A percentile compares a stretch with the other conserved stretches of the same genome.
Evolutionary conservation across 345 rosid genomes (phyloP).

Genomic region (Cardiospermum halicacabum): DNA sequence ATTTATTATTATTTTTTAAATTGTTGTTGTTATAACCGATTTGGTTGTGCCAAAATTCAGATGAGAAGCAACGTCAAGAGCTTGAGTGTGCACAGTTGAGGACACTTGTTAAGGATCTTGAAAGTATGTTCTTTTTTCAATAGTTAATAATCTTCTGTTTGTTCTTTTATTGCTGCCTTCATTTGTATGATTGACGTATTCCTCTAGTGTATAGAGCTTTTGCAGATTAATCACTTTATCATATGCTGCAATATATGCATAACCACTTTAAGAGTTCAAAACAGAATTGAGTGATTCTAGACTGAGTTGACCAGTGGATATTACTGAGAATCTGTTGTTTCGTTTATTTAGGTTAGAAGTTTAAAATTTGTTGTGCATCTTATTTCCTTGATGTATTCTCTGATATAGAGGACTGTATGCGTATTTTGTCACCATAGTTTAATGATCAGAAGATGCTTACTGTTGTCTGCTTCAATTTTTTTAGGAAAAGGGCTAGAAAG

Average conservation of each 20-base stretch:
- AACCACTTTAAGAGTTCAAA: not conserved
- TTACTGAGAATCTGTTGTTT: not conserved
- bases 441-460: constrained; percentile 8
- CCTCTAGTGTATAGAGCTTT: not conserved
- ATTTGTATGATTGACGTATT: not conserved
- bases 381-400: not conserved
- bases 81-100: constrained; percentile 62
- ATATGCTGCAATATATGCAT: not conserved
- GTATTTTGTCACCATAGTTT: not conserved
- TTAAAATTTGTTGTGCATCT: not conserved
- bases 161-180: not conserved
- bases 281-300: not conserved
- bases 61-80: constrained; percentile 49
- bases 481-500: constrained; percentile 68
- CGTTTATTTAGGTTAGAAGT: not conserved
- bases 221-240: not conserved
- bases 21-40: too few relatives aligned
- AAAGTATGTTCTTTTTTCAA: constrained; percentile 39
- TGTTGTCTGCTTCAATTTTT: constrained; percentile 25
- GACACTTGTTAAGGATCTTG: constrained; percentile 60
- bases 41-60: constrained; percentile 32
- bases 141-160: not conserved
- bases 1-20: too few relatives aligned
- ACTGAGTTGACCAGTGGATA: not conserved
- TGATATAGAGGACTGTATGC: not conserved